Evolutionary conservation across 2,329 filamentous ascomycete genomes (phyloP).

Genomic region (Ophiostoma perfectum): DNA sequence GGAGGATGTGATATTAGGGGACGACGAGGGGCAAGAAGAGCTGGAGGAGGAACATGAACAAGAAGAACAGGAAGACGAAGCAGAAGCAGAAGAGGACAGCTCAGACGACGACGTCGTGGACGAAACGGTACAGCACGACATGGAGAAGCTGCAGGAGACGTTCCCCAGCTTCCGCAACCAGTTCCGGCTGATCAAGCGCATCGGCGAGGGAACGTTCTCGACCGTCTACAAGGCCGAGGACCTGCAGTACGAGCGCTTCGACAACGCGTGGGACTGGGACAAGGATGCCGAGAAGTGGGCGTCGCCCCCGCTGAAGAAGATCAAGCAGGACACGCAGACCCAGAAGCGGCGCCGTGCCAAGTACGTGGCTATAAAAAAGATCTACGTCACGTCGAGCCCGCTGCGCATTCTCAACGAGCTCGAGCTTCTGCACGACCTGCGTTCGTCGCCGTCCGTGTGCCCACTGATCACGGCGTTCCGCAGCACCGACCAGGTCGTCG

Average conservation of each 20-base stretch:
- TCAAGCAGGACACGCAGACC: neutral
- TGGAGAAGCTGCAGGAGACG: constrained; percentile 72
- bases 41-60: constrained; percentile 39
- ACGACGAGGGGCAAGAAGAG: constrained; percentile 38
- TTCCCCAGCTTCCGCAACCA: constrained; percentile 79
- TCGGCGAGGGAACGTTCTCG: constrained; percentile 97
- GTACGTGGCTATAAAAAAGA: constrained; percentile 97
- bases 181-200: constrained; percentile 90
- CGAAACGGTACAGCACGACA: constrained; percentile 70
- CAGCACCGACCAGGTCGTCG: constrained; percentile 87
- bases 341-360: constrained; percentile 47
- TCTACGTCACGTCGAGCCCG: constrained; percentile 96
- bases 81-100: constrained; percentile 43
- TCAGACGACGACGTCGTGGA: constrained; percentile 62
- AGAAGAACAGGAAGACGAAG: constrained; percentile 33
- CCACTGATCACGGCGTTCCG: constrained; percentile 97
- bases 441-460: constrained; percentile 78
- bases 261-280: constrained; percentile 81
- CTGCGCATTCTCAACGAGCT: constrained; percentile 93
- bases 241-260: constrained; percentile 72
- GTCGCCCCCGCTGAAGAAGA: constrained; percentile 57
- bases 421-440: constrained; percentile 82
- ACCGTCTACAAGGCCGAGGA: constrained; percentile 99
- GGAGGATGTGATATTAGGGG: constrained; percentile 19
- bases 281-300: constrained; percentile 62